Percentiles rank a stretch among this genome's conserved stretches.
Conservation (phyloP, 345 rosid species). For the Ceriops decandra region DNA sequence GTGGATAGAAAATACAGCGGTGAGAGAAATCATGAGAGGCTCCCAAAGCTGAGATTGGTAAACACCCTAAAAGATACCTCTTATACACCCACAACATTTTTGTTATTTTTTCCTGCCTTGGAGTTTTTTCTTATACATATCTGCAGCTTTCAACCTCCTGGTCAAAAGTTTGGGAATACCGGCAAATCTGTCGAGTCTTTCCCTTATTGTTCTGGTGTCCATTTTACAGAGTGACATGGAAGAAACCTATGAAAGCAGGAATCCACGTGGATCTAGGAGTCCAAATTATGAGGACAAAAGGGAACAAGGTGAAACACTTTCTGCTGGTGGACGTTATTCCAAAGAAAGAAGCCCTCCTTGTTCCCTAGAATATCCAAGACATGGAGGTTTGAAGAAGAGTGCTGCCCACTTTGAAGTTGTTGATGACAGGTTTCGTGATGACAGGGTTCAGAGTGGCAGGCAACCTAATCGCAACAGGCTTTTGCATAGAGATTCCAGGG, state of each 20-base stretch:
- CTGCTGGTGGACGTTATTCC: slow-evolving; percentile 38
- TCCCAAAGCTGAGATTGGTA: slow-evolving; percentile 53
- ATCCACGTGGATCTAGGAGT: slow-evolving; percentile 38
- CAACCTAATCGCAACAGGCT: slow-evolving; percentile 25
- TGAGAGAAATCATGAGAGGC: slow-evolving; percentile 40
- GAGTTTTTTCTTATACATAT: no score
- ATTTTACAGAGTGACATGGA: slow-evolving; percentile 42
- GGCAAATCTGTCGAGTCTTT: neutral
- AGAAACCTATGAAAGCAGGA: slow-evolving; percentile 39
- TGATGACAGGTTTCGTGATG: slow-evolving; percentile 74
- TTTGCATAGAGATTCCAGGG: slow-evolving; percentile 33
- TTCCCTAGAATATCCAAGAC: slow-evolving; percentile 40
- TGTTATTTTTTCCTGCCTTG: neutral
- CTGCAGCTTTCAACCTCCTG: neutral
- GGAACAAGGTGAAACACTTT: slow-evolving; percentile 32
- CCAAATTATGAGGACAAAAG: slow-evolving; percentile 37
- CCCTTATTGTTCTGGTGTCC: slow-evolving; percentile 8
- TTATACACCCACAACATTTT: neutral
- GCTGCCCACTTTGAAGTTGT: slow-evolving; percentile 76
- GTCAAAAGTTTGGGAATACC: neutral
- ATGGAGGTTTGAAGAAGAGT: slow-evolving; percentile 44
- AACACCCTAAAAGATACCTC: neutral
- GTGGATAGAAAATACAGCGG: slow-evolving; percentile 64
- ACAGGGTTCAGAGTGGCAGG: slow-evolving; percentile 29
- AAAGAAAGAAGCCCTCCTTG: slow-evolving; percentile 55